Evolutionary conservation across 139 green algal genomes (phyloP).

Genomic region (Coccomyxa sp.): DNA sequence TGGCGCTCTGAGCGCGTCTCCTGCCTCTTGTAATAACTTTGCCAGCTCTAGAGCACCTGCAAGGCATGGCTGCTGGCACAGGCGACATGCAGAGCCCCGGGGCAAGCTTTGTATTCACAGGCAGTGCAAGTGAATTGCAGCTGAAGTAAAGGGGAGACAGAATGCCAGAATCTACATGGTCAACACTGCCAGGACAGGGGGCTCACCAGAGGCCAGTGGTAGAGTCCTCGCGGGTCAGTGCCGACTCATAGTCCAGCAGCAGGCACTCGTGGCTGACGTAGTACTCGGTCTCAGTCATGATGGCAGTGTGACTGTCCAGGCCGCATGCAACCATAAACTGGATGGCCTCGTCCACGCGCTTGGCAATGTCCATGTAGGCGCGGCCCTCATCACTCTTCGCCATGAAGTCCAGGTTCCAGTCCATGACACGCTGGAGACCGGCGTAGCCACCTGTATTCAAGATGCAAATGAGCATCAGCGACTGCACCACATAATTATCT

Average conservation of each 20-base stretch:
- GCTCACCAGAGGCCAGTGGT: slow-evolving; percentile 53
- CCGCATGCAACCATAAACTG: slow-evolving; percentile 94
- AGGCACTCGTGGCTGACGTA: slow-evolving; percentile 92
- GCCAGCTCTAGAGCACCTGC: too few species aligned
- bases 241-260: slow-evolving; percentile 95
- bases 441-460: slow-evolving; percentile 75
- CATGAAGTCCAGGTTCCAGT: slow-evolving; percentile 99
- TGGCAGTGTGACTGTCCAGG: slow-evolving; percentile 58
- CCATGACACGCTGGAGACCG: slow-evolving; percentile 77
- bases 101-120: too few species aligned
- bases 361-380: slow-evolving; percentile 86
- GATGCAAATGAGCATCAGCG: not conserved
- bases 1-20: too few species aligned
- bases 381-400: slow-evolving; percentile 73
- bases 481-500: not conserved
- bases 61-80: too few species aligned
- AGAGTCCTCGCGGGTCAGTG: slow-evolving; percentile 87
- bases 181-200: too few species aligned
- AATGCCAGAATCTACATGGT: too few species aligned
- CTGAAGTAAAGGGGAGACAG: too few species aligned
- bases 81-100: too few species aligned
- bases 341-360: slow-evolving; percentile 87
- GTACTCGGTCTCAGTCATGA: slow-evolving; percentile 96
- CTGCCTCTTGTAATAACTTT: too few species aligned
- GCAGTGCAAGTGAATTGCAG: too few species aligned